Conservation (phyloP, 2,329 filamentous ascomycete genomes). For the Triangularia setosa region DNA sequence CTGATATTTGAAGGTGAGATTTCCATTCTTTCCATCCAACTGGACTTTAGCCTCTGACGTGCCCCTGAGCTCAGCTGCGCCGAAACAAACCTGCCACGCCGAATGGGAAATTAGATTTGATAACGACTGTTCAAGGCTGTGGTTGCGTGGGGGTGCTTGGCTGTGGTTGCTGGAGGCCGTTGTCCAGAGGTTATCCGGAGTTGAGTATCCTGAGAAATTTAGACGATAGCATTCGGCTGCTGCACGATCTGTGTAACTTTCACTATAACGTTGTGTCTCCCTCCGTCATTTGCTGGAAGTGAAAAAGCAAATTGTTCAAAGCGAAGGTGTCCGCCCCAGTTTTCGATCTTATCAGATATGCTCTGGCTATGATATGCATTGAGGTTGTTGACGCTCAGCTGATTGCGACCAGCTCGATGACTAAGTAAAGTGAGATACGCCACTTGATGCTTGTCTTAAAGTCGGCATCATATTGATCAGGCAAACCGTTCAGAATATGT, state of each 20-base stretch:
- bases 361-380: not conserved
- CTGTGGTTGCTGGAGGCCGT: not conserved
- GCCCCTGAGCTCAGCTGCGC: not conserved
- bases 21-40: no score
- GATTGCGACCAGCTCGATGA: not conserved
- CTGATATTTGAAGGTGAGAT: not conserved
- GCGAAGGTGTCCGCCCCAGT: not conserved
- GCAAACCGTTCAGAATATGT: not conserved
- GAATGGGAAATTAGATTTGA: not conserved
- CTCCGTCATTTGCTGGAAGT: not conserved
- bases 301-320: not conserved
- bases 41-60: not conserved
- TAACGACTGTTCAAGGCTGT: not conserved
- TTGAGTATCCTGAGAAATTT: not conserved
- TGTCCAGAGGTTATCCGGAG: not conserved
- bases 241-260: not conserved
- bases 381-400: no score
- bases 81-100: not conserved
- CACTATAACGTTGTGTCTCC: not conserved
- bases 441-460: not conserved
- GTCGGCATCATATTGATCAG: not conserved
- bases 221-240: not conserved
- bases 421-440: not conserved
- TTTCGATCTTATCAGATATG: slow-evolving; percentile 1
- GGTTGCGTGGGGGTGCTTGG: not conserved